These are phyloP conservation scores for Angophora floribunda DNA, from an alignment of 345 rosid species.

Conservation along the genomic window DNA sequence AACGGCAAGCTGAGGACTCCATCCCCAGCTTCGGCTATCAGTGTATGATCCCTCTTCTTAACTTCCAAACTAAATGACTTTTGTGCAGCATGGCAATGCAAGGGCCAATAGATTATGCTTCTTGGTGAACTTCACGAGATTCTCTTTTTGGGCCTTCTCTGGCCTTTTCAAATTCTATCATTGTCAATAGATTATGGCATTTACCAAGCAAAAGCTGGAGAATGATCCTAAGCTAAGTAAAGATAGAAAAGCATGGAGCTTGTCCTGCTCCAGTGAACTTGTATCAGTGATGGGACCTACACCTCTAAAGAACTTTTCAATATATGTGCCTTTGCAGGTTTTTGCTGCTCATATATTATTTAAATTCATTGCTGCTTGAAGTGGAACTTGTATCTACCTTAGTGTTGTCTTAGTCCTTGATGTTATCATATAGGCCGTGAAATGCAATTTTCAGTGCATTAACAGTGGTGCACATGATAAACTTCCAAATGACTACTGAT, in stretches of 20 bases:
- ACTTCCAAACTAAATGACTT: not conserved
- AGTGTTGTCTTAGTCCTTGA: not conserved
- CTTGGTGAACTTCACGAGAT: too few species aligned
- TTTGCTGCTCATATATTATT: not conserved
- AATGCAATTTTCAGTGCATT: not conserved
- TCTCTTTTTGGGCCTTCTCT: not conserved
- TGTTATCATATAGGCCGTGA: not conserved
- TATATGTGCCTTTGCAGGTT: not conserved
- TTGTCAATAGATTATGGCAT: not conserved
- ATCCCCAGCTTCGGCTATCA: slow-evolving; percentile 7
- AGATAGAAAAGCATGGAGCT: not conserved
- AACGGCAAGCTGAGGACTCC: too few species aligned
- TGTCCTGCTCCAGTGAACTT: not conserved
- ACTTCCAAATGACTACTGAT: not conserved
- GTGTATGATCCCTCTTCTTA: slow-evolving; percentile 4
- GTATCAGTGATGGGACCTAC: not conserved
- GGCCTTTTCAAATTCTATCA: not conserved
- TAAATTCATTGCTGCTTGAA: not conserved
- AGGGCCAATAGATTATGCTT: not conserved
- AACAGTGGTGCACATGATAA: not conserved
- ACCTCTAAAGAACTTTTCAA: not conserved
- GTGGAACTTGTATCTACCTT: not conserved
- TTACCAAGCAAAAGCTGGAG: not conserved
- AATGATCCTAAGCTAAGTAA: not conserved
- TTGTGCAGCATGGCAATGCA: not conserved